These are phyloP conservation scores for Tricholomella constricta DNA, from an alignment of 768 basidiomycete species.

Conservation along the genomic window DNA sequence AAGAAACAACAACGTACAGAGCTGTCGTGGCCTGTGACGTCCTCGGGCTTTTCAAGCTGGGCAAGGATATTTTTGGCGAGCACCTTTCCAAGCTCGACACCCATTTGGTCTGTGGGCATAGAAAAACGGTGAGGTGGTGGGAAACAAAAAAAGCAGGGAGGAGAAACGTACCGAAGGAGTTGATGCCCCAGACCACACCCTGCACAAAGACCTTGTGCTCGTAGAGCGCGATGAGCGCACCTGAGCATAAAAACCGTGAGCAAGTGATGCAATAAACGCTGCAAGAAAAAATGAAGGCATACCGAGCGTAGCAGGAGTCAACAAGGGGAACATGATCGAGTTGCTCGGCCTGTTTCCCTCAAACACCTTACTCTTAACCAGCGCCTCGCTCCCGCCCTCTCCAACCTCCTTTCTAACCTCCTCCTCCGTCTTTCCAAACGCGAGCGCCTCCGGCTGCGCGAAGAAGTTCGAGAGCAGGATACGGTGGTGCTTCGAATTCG, in stretches of 20 bases:
- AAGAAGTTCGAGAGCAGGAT: constrained; percentile 98
- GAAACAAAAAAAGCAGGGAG: neutral
- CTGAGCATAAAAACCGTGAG: too few species aligned
- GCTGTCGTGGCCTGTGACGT: constrained; percentile 87
- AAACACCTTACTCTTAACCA: constrained; percentile 97
- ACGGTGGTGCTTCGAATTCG: constrained; percentile 88
- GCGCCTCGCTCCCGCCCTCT: constrained; percentile 70
- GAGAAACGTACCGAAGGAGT: constrained; percentile 83
- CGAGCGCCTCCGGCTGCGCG: constrained; percentile 96
- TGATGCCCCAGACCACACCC: constrained; percentile 97
- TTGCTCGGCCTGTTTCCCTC: constrained; percentile 97
- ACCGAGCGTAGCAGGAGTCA: constrained; percentile 86
- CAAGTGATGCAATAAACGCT: too few species aligned
- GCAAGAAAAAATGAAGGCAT: too few species aligned
- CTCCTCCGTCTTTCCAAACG: constrained; percentile 96
- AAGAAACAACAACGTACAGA: constrained; percentile 48
- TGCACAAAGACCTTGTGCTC: constrained; percentile 99
- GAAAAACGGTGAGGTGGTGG: neutral
- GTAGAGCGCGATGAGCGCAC: constrained; percentile 87
- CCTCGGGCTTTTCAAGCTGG: constrained; percentile 77
- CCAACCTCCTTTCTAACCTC: constrained; percentile 74
- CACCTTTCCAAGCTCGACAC: constrained; percentile 97
- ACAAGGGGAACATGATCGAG: constrained; percentile 90
- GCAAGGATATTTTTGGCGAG: constrained; percentile 94
- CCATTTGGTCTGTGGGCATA: constrained; percentile 86